phyloP scores from a whole-genome alignment of 83 land plant species.

The Thuja plicata region DNA sequence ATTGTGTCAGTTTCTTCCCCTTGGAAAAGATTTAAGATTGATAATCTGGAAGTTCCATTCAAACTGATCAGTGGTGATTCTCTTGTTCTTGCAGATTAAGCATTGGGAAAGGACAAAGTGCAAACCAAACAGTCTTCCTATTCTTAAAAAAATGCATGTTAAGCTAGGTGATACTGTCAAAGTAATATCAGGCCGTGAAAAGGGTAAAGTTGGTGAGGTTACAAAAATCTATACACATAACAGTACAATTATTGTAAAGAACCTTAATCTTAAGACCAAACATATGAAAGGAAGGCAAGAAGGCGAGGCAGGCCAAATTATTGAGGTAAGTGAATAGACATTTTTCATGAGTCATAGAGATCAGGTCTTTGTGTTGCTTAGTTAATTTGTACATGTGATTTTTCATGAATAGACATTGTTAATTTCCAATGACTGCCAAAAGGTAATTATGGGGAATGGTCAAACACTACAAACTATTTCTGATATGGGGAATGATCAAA shows the following conservation, averaged over 20 bases:
- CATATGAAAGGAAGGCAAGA: conserved; percentile 88
- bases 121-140: conserved; percentile 90
- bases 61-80: neutral
- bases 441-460: neutral
- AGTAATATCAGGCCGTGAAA: conserved; percentile 83
- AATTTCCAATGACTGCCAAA: neutral
- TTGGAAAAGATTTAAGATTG: neutral
- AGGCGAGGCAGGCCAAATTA: conserved; percentile 89
- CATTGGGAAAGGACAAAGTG: conserved; percentile 90
- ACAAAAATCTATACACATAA: conserved; percentile 65
- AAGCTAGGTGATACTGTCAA: conserved; percentile 94
- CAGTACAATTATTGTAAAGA: conserved; percentile 80
- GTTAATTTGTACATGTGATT: neutral
- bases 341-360: neutral
- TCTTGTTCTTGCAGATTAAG: conserved; percentile 45
- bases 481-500: neutral
- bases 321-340: conserved; percentile 54
- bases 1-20: neutral
- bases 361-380: neutral
- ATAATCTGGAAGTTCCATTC: neutral
- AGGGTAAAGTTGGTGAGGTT: conserved; percentile 87
- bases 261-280: conserved; percentile 93
- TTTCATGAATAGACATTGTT: neutral
- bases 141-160: conserved; percentile 90
- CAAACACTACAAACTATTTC: neutral